Percentiles rank a stretch among this genome's conserved stretches.
These are phyloP conservation scores for Coemansia sp. DNA, from an alignment of 192 early-diverging fungal species.

Conservation along the genomic window DNA sequence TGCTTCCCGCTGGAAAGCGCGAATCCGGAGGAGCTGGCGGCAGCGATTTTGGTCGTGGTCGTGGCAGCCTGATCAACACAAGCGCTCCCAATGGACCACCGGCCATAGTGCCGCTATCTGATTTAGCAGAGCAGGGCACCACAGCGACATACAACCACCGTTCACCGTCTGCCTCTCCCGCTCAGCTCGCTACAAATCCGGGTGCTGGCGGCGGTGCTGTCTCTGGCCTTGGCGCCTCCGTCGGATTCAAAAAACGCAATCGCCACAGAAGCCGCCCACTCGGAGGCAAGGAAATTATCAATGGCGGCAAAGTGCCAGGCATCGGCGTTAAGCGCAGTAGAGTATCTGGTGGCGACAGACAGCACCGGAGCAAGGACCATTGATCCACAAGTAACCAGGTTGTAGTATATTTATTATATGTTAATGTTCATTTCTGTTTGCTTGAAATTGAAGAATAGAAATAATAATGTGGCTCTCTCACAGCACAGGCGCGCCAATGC, in stretches of 20 bases:
- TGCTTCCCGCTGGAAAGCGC: neutral
- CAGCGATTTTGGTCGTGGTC: conserved; percentile 2
- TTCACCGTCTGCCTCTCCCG: neutral
- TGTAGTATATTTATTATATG: too few relatives aligned
- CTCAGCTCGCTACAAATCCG: neutral
- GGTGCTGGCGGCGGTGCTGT: too few relatives aligned
- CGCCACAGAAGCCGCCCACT: conserved; percentile 22
- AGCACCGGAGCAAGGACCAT: conserved; percentile 11
- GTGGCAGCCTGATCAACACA: neutral
- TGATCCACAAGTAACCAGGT: neutral
- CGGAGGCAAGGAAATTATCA: neutral
- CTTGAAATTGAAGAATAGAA: neutral
- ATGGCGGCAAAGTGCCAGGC: neutral
- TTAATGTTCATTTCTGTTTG: neutral
- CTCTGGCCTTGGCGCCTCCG: neutral
- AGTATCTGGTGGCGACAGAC: conserved; percentile 22
- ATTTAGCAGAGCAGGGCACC: neutral
- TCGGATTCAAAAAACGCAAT: conserved; percentile 25
- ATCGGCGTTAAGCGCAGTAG: conserved; percentile 22
- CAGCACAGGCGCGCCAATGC: too few relatives aligned
- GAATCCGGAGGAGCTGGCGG: neutral
- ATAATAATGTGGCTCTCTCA: neutral
- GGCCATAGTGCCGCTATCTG: neutral
- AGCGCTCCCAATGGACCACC: conserved; percentile 4
- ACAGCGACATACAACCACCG: neutral